Percentiles rank a stretch among this genome's conserved stretches.
Conservation (phyloP, 1,284 basidiomycete genomes). For the Trichosporon coremiiforme region DNA sequence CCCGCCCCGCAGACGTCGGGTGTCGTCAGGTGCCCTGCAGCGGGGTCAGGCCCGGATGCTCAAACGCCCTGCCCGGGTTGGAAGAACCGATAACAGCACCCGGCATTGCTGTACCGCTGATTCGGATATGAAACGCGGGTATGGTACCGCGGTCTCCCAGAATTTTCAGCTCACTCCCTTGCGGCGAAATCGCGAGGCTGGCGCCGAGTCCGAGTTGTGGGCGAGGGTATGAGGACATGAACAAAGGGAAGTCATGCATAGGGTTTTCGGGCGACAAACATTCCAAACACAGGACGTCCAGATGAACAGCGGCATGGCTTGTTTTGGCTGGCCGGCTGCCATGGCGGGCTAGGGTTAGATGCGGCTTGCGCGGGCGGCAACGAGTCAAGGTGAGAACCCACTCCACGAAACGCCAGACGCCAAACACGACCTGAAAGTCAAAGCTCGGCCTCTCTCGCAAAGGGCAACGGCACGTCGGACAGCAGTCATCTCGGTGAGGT, state of each 20-base stretch:
- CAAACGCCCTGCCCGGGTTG: neutral
- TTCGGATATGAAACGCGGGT: constrained; percentile 18
- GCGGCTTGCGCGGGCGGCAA: neutral
- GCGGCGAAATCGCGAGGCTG: neutral
- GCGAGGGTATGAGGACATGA: neutral
- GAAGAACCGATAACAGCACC: neutral
- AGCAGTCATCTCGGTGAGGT: neutral
- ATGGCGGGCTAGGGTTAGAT: neutral
- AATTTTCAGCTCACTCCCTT: neutral
- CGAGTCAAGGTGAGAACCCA: neutral
- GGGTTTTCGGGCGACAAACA: constrained; percentile 7
- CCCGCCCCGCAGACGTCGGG: neutral
- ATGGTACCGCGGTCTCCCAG: constrained; percentile 2
- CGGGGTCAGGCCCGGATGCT: neutral
- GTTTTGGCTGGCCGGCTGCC: neutral
- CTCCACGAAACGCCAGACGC: constrained; percentile 12
- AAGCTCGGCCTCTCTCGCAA: neutral
- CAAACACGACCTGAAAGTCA: neutral
- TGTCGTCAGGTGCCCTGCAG: constrained; percentile 6
- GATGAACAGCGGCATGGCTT: neutral
- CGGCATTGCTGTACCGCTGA: neutral
- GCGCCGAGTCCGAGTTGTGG: neutral
- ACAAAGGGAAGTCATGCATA: neutral
- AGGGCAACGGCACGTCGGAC: neutral
- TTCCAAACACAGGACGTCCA: constrained; percentile 10